Base-by-base conservation (phyloP, 306 rosid species). In the Cicer bijugum region DNA sequence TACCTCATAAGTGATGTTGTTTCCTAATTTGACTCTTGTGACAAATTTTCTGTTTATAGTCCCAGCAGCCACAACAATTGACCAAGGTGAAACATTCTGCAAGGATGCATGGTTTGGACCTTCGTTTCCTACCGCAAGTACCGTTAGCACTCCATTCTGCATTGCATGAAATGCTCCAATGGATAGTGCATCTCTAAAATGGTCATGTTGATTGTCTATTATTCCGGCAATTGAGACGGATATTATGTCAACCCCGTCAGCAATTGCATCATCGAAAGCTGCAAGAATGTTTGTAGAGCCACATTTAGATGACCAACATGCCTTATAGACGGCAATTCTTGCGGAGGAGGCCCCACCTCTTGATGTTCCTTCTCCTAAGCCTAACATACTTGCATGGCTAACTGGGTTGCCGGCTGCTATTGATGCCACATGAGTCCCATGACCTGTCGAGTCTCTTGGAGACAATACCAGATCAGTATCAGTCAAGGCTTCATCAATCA, bases 251-350 rank as follows among this genome's bases (percentile, higher is more conserved):
- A 88, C 90, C 0, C 93, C 90, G 60, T 86, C 93, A 0, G 84
- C 86, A 7, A 89, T 86, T 7, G 90, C 93, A 33, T 82, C 78
- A 57, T 86, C 90, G 14, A 86, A 86, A 17, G 90, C 92, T 0
- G 33, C 33, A 23, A 23, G 33, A 23, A 23, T 2, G 33, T 2
- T 23, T 23, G 33, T 23, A 23, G 4, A 2, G 33, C 33, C 33
- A 2, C 33, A 23, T 0, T 0, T 0, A 23, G 33, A 23, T 0
- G 33, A 23, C 33, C 33, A 23, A 23, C 33, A 23, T 23, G 33
- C 33, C 33, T 23, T 23, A 23, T 23, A 23, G 4, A 23, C 33
- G 33, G 4, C 4, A 23, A 23, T 23, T 23, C 33, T 23, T 23
- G 4, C 4, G 33, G 33, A 23, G 33, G 33, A 23, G 3, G 33